Conservation (phyloP, 495 filamentous ascomycete genomes). For the Neurospora terricola region DNA sequence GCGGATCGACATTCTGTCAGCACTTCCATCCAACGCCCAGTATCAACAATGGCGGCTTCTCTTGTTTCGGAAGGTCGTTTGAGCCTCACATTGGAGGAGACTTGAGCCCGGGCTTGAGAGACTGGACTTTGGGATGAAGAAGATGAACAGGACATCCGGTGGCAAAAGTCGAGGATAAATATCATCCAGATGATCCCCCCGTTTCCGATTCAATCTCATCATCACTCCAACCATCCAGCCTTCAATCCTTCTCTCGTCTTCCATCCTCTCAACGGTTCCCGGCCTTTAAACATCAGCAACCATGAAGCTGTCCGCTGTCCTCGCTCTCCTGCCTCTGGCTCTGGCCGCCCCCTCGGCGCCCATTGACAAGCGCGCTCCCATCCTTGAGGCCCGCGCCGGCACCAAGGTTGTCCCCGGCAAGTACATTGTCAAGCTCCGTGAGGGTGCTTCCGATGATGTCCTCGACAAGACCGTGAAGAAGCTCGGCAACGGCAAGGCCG, state of each 20-base stretch:
- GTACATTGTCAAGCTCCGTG: slow-evolving; percentile 50
- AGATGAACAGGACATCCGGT: not conserved
- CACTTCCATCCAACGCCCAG: not conserved
- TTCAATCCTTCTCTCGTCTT: not conserved
- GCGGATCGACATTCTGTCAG: not conserved
- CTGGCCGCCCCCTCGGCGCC: slow-evolving; percentile 11
- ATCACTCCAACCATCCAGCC: not conserved
- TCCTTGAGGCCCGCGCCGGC: slow-evolving; percentile 5
- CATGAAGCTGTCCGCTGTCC: slow-evolving; percentile 7
- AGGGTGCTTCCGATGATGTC: slow-evolving; percentile 23
- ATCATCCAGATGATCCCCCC: not conserved
- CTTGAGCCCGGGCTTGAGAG: not conserved
- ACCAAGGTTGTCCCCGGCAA: slow-evolving; percentile 33
- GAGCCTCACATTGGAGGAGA: not conserved
- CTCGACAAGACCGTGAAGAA: slow-evolving; percentile 22
- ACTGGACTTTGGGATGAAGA: not conserved
- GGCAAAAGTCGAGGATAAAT: not conserved
- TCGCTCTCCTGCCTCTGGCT: slow-evolving; percentile 15
- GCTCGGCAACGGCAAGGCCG: slow-evolving; percentile 23
- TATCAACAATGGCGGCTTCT: not conserved
- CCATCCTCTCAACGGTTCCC: not conserved
- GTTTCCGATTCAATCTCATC: not conserved
- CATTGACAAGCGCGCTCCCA: slow-evolving; percentile 8
- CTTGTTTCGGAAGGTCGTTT: not conserved
- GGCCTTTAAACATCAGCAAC: not conserved